Evolutionary conservation across 1,139 yeast genomes (phyloP).

Genomic region (Candida frijolesensis): DNA sequence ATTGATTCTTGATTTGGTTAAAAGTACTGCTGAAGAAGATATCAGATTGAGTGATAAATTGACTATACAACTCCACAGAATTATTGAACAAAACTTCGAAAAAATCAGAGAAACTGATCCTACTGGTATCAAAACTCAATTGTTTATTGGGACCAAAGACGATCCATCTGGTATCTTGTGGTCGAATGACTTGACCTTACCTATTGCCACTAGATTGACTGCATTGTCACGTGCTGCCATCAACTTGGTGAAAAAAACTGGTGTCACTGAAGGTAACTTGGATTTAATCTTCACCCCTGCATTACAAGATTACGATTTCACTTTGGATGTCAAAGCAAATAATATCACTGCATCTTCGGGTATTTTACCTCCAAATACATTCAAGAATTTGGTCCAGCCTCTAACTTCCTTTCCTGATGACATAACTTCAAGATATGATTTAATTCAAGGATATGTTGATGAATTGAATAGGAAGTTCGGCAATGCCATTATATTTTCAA

Average conservation of each 20-base stretch:
- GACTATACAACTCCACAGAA: conserved; percentile 62
- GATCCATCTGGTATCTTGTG: conserved; percentile 85
- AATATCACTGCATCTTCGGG: conserved; percentile 55
- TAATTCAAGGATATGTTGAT: conserved; percentile 53
- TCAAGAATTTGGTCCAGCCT: conserved; percentile 62
- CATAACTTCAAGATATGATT: conserved; percentile 51
- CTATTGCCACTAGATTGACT: conserved; percentile 85
- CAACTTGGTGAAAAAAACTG: conserved; percentile 48
- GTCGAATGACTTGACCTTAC: conserved; percentile 71
- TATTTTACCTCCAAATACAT: conserved; percentile 53
- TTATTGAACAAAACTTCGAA: conserved; percentile 63
- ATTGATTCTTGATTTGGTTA: conserved; percentile 71
- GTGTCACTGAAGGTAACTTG: conserved; percentile 48
- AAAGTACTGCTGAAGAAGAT: conserved; percentile 40
- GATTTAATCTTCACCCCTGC: conserved; percentile 77
- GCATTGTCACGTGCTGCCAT: conserved; percentile 81
- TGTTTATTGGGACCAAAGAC: conserved; percentile 77
- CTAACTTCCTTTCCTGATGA: conserved; percentile 48
- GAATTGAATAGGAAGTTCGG: conserved; percentile 60
- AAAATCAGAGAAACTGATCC: conserved; percentile 78
- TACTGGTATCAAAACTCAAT: conserved; percentile 73
- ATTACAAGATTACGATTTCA: conserved; percentile 79
- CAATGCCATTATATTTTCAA: conserved; percentile 61
- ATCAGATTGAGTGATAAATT: conserved; percentile 60
- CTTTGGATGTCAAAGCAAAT: conserved; percentile 55